phyloP scores from a whole-genome alignment of 768 basidiomycete species.

The Candolleomyces aberdarensis region DNA sequence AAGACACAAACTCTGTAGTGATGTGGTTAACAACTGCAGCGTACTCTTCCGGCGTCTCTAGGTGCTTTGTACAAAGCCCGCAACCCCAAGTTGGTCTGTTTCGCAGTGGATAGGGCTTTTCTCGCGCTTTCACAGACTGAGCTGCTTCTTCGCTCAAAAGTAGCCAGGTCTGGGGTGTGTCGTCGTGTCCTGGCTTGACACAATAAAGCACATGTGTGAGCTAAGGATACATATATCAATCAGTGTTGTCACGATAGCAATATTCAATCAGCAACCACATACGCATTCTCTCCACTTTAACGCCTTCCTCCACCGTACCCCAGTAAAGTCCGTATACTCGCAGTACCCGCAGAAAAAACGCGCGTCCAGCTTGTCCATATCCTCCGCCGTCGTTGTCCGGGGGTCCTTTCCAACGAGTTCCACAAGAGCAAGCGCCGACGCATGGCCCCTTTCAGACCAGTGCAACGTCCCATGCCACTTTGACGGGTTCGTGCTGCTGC shows the following conservation, averaged over 20 bases:
- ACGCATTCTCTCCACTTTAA: not conserved
- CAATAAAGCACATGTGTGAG: not conserved
- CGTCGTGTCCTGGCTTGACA: not conserved
- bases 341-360: conserved; percentile 1
- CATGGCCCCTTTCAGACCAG: too few species aligned
- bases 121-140: too few species aligned
- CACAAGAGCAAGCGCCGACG: not conserved
- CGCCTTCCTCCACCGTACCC: not conserved
- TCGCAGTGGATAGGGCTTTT: too few species aligned
- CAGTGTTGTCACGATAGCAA: not conserved
- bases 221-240: not conserved
- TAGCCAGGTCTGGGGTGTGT: too few species aligned
- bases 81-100: too few species aligned
- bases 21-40: too few species aligned
- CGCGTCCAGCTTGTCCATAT: not conserved
- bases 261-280: not conserved
- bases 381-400: not conserved
- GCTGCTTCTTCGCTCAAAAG: too few species aligned
- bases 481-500: too few species aligned
- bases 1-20: too few species aligned
- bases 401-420: not conserved
- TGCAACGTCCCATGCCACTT: too few species aligned
- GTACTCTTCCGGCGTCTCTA: too few species aligned
- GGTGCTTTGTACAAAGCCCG: too few species aligned
- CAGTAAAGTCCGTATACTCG: not conserved